These are phyloP conservation scores for Trypanosoma cruzi DNA, from an alignment of 208 protist genomes.

Conservation along the genomic window DNA sequence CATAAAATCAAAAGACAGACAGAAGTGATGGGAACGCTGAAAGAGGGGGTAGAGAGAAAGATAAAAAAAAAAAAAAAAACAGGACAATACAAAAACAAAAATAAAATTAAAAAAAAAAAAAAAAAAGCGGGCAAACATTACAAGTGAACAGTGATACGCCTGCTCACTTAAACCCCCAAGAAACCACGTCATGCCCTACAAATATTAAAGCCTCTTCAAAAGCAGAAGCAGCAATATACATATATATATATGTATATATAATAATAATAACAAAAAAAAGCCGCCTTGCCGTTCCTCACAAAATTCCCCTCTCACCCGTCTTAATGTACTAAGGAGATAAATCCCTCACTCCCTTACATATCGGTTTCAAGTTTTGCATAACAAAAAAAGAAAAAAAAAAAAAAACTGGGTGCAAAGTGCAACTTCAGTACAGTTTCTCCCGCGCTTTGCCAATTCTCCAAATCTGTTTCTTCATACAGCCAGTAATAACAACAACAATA, in stretches of 20 bases:
- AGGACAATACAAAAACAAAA: not conserved
- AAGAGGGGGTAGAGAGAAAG: not conserved
- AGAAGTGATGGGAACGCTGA: not conserved
- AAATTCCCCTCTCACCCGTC: not conserved
- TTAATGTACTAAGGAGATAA: not conserved
- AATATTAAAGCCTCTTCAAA: not conserved
- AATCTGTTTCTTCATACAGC: not conserved
- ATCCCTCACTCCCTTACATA: slow-evolving; percentile 8
- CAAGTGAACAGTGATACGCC: not conserved
- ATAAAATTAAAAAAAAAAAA: slow-evolving; percentile 22
- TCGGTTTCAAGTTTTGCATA: not conserved
- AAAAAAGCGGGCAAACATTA: slow-evolving; percentile 2
- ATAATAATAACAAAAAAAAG: not conserved
- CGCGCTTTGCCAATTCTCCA: not conserved
- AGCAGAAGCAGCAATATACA: not conserved
- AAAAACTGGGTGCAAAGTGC: not conserved
- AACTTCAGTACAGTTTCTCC: not conserved
- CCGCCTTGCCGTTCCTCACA: not conserved
- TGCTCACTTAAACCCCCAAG: not conserved
- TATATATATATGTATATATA: too few relatives aligned
- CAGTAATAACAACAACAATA: too few relatives aligned
- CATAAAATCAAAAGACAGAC: too few relatives aligned
- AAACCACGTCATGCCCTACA: not conserved
- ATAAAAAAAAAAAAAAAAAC: slow-evolving; percentile 5
- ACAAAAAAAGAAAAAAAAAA: not conserved